These are phyloP conservation scores for Corylus avellana DNA, from an alignment of 306 rosid species.

Conservation along the genomic window DNA sequence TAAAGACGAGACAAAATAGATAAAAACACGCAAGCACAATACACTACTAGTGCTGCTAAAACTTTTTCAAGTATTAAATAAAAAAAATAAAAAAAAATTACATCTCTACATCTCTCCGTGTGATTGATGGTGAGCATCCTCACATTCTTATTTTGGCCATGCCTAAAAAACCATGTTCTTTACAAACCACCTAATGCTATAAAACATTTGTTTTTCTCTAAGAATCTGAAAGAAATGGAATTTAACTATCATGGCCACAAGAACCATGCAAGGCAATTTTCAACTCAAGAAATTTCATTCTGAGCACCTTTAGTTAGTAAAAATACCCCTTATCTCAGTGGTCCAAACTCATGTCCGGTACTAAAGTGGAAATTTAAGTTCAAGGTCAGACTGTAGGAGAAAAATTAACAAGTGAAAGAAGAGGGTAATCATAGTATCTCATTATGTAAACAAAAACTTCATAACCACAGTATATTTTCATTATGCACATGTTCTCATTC, in stretches of 20 bases:
- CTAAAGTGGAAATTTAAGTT: background rate
- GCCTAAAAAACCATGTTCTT: constrained; percentile 9
- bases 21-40: constrained; percentile 8
- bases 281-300: background rate
- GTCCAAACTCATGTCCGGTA: background rate
- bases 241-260: constrained; percentile 21
- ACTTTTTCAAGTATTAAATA: background rate
- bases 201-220: constrained; percentile 7
- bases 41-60: background rate
- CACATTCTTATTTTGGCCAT: constrained; percentile 18
- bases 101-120: no score
- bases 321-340: background rate
- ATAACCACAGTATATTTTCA: background rate
- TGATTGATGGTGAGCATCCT: constrained; percentile 16
- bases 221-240: background rate
- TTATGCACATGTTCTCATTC: background rate
- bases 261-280: constrained; percentile 15
- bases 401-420: background rate
- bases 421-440: background rate
- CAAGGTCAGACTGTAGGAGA: background rate
- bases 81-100: background rate
- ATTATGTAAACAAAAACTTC: background rate
- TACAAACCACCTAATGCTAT: constrained; percentile 14
- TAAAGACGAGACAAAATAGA: constrained; percentile 14
- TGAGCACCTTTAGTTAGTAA: background rate